A percentile compares a stretch with the other conserved stretches of the same genome.
phyloP scores from a whole-genome alignment of 108 stramenopile species.

The Skeletonema marinoi region DNA sequence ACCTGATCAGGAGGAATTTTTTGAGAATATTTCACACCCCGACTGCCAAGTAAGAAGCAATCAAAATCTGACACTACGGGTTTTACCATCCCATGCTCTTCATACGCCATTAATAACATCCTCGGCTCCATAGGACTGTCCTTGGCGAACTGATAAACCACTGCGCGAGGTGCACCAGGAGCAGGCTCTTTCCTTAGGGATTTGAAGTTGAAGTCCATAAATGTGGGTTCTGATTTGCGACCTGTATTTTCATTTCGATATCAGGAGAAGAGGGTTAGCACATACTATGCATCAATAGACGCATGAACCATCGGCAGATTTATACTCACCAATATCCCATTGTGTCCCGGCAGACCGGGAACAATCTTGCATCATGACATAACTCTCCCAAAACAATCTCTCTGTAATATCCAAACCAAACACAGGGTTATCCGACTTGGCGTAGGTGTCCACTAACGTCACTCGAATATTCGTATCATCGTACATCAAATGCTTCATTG shows the following conservation, averaged over 20 bases:
- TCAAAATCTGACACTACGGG: constrained; percentile 71
- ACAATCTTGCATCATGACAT: constrained; percentile 50
- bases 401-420: constrained; percentile 58
- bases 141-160: constrained; percentile 36
- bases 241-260: neutral
- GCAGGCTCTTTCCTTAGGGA: constrained; percentile 25
- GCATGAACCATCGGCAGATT: no score
- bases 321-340: constrained; percentile 37
- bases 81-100: constrained; percentile 54
- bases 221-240: constrained; percentile 42
- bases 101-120: constrained; percentile 58
- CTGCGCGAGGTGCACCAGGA: constrained; percentile 38
- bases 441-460: constrained; percentile 16
- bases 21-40: constrained; percentile 46
- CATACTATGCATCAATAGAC: no score
- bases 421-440: neutral
- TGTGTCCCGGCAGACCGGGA: constrained; percentile 33
- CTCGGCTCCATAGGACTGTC: constrained; percentile 51
- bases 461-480: constrained; percentile 23
- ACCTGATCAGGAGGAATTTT: constrained; percentile 57
- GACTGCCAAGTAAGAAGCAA: constrained; percentile 57
- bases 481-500: constrained; percentile 43
- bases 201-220: constrained; percentile 57
- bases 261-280: no score
- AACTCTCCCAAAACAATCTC: constrained; percentile 57